phyloP scores from a whole-genome alignment of 805 yeast genomes.

The Pichia membranifaciens region DNA sequence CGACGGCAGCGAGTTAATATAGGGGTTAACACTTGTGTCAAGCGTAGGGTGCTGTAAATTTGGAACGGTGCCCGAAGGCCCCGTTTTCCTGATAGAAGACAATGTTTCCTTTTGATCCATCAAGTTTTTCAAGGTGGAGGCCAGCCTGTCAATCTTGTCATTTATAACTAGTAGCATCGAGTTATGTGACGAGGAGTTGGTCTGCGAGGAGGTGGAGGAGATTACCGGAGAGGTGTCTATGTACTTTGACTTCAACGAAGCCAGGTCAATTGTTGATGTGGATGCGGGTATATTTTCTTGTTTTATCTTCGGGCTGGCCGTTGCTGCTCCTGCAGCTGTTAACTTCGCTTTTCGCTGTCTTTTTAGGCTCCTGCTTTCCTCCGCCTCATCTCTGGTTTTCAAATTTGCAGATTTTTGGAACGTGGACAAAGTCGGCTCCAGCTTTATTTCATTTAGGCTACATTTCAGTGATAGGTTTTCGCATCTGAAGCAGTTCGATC shows the following conservation, averaged over 20 bases:
- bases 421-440: constrained; percentile 10
- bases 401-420: constrained; percentile 12
- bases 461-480: constrained; percentile 21
- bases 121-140: background rate
- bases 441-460: constrained; percentile 15
- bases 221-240: background rate
- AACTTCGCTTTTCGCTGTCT: background rate
- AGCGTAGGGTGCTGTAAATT: background rate
- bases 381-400: constrained; percentile 2
- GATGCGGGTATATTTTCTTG: background rate
- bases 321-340: background rate
- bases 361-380: background rate
- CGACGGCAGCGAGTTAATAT: background rate
- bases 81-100: background rate
- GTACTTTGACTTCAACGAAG: no score
- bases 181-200: no score
- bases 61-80: background rate
- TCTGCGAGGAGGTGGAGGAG: background rate
- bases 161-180: background rate
- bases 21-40: no score
- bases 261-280: no score
- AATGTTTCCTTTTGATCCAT: background rate
- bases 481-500: constrained; percentile 25
- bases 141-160: constrained; percentile 7
- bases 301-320: background rate